Base-by-base conservation (phyloP, 768 basidiomycete species). In the Agrocybe pediades region DNA sequence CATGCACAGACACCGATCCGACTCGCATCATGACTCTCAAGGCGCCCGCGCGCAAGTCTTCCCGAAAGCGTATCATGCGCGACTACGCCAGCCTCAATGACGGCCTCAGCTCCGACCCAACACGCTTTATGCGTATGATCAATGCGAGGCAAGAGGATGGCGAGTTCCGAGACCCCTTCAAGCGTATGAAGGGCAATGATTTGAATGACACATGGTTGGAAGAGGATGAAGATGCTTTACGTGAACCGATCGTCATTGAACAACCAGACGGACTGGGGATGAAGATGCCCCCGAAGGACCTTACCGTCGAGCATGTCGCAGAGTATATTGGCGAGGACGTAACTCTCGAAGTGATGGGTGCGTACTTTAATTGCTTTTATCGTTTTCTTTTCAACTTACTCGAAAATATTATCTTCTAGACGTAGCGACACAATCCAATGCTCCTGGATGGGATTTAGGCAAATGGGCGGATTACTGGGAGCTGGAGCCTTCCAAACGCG, bases 291-390 rank as follows among this genome's bases (percentile, higher is more conserved):
- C 69, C 78, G 1, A 59, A 69, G 8, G 76, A 82, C 50, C 82
- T 95, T 50, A 87, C 85, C 0, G 90, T 97, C 36, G 77, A 82
- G 51, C 87, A 95, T 65, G 87, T 98, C 2, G 92, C 88, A 1
- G 76, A 88, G 53, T 73, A 85, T 23, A 81, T 98, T 39, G 96
- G 95, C 5, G 82, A 82, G 46, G 82, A 90, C 57, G 82, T 78
- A 1, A 84, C 90, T 0, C 78, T 98, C 17, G 94, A 97, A 70
- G 96, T 98, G 20, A 96, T 98, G 61, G 94, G 93, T 94, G 63
- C 54, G 78, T 63, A 47, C 21, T 29, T 46, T 17, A 24, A 40
- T 19, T 23, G 27, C 25, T 11, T 17, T 57, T 33, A 25, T 23
- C 39, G 17, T n/a, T 11, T 41, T 33, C 19, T 56, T 53, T 51